Percentiles rank a stretch among this genome's conserved stretches.
Conservation (phyloP, 106 monocot genomes). For the Dendrobium huoshanense region DNA sequence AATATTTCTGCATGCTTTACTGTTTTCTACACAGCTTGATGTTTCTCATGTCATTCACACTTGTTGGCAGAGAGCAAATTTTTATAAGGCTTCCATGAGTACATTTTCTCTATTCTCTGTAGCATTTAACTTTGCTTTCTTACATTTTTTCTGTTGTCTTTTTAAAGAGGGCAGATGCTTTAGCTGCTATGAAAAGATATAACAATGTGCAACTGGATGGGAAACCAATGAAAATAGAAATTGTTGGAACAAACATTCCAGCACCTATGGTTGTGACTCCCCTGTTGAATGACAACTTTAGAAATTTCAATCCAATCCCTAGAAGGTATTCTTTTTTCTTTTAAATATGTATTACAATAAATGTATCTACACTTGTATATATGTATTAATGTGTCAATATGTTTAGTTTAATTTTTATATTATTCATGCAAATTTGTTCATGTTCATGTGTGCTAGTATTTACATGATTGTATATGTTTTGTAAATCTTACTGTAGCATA, state of each 20-base stretch:
- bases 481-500: background rate
- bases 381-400: background rate
- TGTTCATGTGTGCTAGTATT: background rate
- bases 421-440: background rate
- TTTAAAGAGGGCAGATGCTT: conserved; percentile 66
- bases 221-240: no score
- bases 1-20: no score
- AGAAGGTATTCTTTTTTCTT: conserved; percentile 47
- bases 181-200: conserved; percentile 94
- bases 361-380: background rate
- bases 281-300: conserved; percentile 28
- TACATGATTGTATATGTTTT: background rate
- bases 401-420: background rate
- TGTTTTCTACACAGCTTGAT: no score
- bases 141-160: no score
- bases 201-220: conserved; percentile 99
- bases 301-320: conserved; percentile 33
- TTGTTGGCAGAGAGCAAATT: no score
- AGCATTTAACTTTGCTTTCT: no score
- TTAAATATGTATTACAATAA: background rate
- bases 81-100: no score
- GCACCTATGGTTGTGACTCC: conserved; percentile 30
- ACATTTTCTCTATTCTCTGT: no score
- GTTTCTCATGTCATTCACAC: no score
- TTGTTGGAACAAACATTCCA: conserved; percentile 67